Evolutionary conservation across 139 green algal species (phyloP), one percentile per base, ranked within the genome.

Genomic region (Mesotaenium endlicherianum): DNA sequence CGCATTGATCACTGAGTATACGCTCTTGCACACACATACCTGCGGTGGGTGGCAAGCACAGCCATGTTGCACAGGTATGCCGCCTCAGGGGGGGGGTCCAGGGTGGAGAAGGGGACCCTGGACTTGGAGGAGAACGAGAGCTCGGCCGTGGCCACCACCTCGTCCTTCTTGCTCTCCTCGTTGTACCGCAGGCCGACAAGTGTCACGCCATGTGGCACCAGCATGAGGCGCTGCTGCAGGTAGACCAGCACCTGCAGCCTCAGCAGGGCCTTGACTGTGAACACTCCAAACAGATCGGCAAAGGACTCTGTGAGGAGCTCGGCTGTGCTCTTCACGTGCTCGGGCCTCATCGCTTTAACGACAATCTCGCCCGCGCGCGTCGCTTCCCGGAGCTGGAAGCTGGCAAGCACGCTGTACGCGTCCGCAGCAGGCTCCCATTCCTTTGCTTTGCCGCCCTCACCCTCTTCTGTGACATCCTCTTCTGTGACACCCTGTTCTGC

Each of bases 31-130:
- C 30, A 80, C 50, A 68, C 77, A 82, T 34, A 86, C 72, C 80
- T 41, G 31, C 80, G 41, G 53, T 55, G 75, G 3, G 26, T 16
- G 47, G 47, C 42, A 1, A 26, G 49, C 36, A 87, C 58, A 31
- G 82, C 82, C 82, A 87, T 87, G 76, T 87, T 87, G 76, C 82
- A 87, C 14, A 87, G 49, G 76, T 87, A 87, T n/a, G 82, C 43
- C 31, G 75, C 43, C 30, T 85, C 57, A 59, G 47, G 17, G 14
- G 82, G 82, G 39, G 82, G 82, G 57, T 87, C 49, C 2, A 87
- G 82, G 16, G 82, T 87, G 38, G 75, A 4, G 49, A 87, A 87
- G 64, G 43, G 8, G 20, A 77, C 31, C n/a, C 74, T 43, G 3
- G 82, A 40, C 40, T 59, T 59, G 39, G 11, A 11, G 31, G 39